Evolutionary conservation across 75 land plant species (phyloP), one percentile per base, ranked within the genome.

Genomic region (Sequoiadendron giganteum): DNA sequence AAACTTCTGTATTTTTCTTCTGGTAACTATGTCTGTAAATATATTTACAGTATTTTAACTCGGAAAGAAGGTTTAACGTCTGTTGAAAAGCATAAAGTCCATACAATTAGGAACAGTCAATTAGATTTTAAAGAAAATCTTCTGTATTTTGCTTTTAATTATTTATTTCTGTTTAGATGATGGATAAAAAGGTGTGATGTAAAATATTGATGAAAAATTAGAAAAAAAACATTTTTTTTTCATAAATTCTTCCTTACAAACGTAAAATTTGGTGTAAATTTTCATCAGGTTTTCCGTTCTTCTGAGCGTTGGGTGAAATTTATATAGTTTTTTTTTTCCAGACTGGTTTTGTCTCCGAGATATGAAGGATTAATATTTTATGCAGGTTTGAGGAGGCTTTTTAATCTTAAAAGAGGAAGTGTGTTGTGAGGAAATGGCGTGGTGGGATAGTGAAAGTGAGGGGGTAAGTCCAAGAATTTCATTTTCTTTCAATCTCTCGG

Each of bases 381-480:
- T 73, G 36, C 14, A 11, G 32, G 32, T 73, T 32, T 73, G 32
- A 0, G 14, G 36, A 32, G 36, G 38, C 3, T 73, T 73, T 32
- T 0, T 3, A 28, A 0, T 28, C 3, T 54, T 13, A 54, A 28
- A 16, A 3, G 30, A 1, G 72, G 72, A 68, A 32, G 0, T 8
- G 76, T 30, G 1, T 32, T 32, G 32, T 10, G 36, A 73, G 13
- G 21, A 73, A 73, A 73, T 73, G 76, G 76, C 36, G 32, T 32
- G 76, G 11, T 9, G 11, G 34, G 3, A 32, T 0, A 32, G 9
- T 32, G 76, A 28, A 54, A 85, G 54, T 54, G 86, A 11, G 8
- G 36, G 86, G 61, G 56, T 36, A 2, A 34, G 86, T n/a, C 86
- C 86, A 34, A n/a, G 86, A 54, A 85, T 85, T 54, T 85, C 86